These are phyloP conservation scores for Cylindrodendrum hubeiense DNA, from an alignment of 2,329 filamentous ascomycete species.

Conservation along the genomic window DNA sequence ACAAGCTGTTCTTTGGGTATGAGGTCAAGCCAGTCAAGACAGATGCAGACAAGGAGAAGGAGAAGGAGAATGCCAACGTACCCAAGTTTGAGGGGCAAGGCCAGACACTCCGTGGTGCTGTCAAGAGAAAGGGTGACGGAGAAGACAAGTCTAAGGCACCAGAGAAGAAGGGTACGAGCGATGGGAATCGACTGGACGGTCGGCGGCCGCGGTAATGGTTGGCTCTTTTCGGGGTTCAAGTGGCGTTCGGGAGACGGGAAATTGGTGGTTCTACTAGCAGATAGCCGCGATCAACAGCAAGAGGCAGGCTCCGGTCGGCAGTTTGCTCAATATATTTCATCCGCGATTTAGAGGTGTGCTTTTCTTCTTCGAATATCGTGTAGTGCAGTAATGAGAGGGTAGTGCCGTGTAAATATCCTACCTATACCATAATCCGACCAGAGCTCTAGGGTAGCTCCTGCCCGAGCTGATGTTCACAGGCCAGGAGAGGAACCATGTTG, in stretches of 20 bases:
- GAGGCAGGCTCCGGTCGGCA: not conserved
- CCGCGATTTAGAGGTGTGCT: not conserved
- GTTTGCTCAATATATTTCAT: not conserved
- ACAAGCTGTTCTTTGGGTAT: constrained; percentile 97
- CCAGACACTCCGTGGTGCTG: constrained; percentile 78
- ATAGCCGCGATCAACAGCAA: constrained; percentile 2
- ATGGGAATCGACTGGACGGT: constrained; percentile 60
- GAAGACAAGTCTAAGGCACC: constrained; percentile 61
- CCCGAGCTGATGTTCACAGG: not conserved
- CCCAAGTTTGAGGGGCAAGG: constrained; percentile 88
- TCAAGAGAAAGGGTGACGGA: constrained; percentile 76
- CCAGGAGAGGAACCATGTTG: not conserved
- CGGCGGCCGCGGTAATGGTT: constrained; percentile 48
- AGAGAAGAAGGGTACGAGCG: constrained; percentile 60
- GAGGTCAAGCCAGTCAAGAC: constrained; percentile 90
- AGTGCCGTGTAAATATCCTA: no score
- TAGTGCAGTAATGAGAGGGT: not conserved
- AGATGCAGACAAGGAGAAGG: constrained; percentile 76
- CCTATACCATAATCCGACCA: not conserved
- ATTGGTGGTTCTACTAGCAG: constrained; percentile 9
- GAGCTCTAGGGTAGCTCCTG: not conserved
- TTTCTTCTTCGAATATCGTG: not conserved
- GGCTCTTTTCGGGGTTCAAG: constrained; percentile 14
- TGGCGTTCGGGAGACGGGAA: constrained; percentile 42
- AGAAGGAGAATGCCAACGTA: constrained; percentile 72